Evolutionary conservation across 176 grass and related monocot genomes (phyloP), one percentile per base, ranked within the genome.

Genomic region (Tillandsia fasciculata): DNA sequence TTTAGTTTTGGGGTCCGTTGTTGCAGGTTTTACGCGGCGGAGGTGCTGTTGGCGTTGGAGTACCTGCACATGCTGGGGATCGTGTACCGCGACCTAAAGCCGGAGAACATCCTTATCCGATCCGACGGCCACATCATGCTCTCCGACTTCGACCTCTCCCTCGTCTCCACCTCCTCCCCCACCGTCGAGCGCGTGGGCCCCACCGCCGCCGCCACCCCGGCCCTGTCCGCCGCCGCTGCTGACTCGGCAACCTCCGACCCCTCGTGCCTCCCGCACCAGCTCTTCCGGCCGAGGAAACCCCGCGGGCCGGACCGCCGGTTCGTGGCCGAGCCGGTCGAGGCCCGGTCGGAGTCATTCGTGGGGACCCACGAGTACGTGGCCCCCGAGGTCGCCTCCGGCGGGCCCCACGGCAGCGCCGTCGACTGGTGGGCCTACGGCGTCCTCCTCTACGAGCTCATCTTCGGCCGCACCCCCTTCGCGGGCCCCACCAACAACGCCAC

Each of bases 401-500:
- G 83, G n/a, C 72, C 76, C 10, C 89, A 99, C 81, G 94, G 94
- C 69, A 88, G 86, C 3, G 82, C 74, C 26, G 94, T 99, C 42
- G 94, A 99, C 86, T 99, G 94, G 94, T 93, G 94, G 94, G 84
- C 94, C 12, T 93, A 87, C 73, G 94, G 94, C 49, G 82, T 99
- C 53, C 89, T 99, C 76, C 82, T 99, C 0, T 99, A 99, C 82
- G 94, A 99, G 74, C 71, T 99, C 1, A 63, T 93, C 47, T 93
- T 90, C 72, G 83, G 94, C 2, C 82, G 75, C 22, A 99, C 94
- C 2, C 94, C 89, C 6, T 99, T 99, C 70, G 86, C 76, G 4
- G 89, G 84, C 8, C 77, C 82, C 20, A 83, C 47, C 66, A 92
- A 83, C 53, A 78, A 87, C 69, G 69, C 73, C n/a, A 99, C 89